Base-by-base conservation (phyloP, 306 rosid genomes). In the Fragaria nilgerrensis region DNA sequence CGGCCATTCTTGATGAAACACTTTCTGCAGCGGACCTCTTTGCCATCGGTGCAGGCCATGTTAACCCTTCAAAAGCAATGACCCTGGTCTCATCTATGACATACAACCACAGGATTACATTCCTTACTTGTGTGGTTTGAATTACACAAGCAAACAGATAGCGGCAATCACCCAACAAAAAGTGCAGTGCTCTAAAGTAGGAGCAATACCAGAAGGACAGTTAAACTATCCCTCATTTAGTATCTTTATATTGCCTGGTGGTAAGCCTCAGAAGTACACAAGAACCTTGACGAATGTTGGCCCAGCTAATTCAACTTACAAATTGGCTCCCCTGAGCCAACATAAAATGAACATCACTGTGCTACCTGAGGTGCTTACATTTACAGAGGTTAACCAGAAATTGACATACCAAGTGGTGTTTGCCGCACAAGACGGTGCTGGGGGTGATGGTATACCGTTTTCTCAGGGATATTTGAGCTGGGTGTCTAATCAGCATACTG, bases 71-170 rank as follows among this genome's bases (percentile, higher is more conserved):
- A 1, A 85, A 77, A 79, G 90, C 87, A 82, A 84, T 1, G 82
- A 86, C 44, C 90, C 86, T 0, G 91, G 91, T 14, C 86, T 89
- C 56, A 61, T 87, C 62, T 86, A 89, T 29, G 86, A 89, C 8
- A 68, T 81, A 19, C 15, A 80, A 34, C 70, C 87, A 2, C 73
- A 68, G 5, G 90, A 87, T 64, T 84, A 85, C 52, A 58, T 87
- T 72, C 84, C 89, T 41, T 89, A 85, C 76, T 80, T 87, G 29
- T 89, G 91, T 44, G 89, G 91, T 22, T 85, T 85, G 86, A 70
- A 73, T 7, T 85, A 89, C 77, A 80, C 81, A 1, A 81, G 84
- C 65, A 63, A 2, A 72, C 37, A 84, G 77, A 82, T 89, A 49
- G 73, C 63, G 6, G 0, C 73, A 1, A 84, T 85, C 52, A 32